A percentile compares a stretch with the other conserved stretches of the same genome.
Evolutionary conservation across 2,329 filamentous ascomycete species (phyloP).

Genomic region (Pseudogymnoascus sp.): DNA sequence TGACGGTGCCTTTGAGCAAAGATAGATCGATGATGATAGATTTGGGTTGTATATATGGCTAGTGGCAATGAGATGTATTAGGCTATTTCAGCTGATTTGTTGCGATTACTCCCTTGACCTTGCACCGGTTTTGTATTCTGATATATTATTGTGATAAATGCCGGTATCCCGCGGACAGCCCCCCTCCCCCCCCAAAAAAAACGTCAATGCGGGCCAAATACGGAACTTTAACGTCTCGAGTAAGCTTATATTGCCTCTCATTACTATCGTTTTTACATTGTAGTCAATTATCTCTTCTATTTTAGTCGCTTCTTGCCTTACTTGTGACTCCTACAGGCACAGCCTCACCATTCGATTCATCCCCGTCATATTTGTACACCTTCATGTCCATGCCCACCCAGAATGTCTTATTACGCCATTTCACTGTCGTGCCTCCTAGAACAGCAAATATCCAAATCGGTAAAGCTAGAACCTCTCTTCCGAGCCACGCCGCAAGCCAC

Average conservation of each 20-base stretch:
- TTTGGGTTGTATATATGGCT: conserved; percentile 1
- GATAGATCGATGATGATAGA: conserved; percentile 34
- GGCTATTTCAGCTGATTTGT: not conserved
- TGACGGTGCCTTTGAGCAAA: conserved; percentile 50
- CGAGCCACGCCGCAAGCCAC: conserved; percentile 79
- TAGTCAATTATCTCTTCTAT: conserved; percentile 1
- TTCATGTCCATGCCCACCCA: conserved; percentile 77
- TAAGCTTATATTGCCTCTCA: not conserved
- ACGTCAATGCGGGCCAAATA: not conserved
- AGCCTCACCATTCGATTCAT: conserved; percentile 13
- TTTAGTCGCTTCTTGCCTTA: not conserved
- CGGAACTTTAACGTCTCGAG: not conserved
- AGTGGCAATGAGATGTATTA: not conserved
- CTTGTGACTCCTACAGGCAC: not conserved
- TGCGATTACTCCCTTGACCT: not conserved
- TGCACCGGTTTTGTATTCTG: not conserved
- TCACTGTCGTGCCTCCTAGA: conserved; percentile 76
- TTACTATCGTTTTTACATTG: not conserved
- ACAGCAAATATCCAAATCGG: conserved; percentile 90
- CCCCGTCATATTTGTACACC: conserved; percentile 50
- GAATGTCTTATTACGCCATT: conserved; percentile 80
- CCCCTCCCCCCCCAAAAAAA: too few relatives aligned
- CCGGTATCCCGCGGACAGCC: not conserved
- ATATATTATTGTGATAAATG: not conserved
- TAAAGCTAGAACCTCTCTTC: conserved; percentile 71